phyloP scores from a whole-genome alignment of 257 asterid genomes.

The Solanum clarkiae region DNA sequence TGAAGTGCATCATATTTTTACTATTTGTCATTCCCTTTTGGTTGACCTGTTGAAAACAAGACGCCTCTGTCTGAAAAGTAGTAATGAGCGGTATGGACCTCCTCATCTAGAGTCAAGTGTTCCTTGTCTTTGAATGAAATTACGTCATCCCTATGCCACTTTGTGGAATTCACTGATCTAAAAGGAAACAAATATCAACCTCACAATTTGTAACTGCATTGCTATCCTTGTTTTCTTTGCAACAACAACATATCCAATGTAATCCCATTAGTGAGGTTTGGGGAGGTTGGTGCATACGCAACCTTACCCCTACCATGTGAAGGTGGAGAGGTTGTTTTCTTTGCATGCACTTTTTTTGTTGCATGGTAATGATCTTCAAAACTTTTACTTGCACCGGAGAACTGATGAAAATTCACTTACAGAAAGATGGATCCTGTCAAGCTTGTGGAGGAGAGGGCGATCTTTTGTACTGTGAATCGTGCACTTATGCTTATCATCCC shows the following conservation, averaged over 20 bases:
- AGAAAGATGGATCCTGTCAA: slow-evolving; percentile 80
- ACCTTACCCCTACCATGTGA: not conserved
- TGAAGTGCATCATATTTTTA: not conserved
- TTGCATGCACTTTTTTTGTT: not conserved
- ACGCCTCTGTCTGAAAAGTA: not conserved
- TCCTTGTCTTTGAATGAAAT: not conserved
- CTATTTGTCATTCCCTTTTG: not conserved
- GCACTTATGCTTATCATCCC: slow-evolving; percentile 70
- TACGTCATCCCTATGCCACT: not conserved
- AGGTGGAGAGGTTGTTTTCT: not conserved
- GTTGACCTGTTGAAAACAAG: not conserved
- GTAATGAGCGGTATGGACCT: not conserved
- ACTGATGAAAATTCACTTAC: not conserved
- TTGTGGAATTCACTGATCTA: not conserved
- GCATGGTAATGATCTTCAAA: not conserved
- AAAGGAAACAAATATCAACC: not conserved
- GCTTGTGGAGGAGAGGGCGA: slow-evolving; percentile 57
- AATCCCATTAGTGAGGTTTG: not conserved
- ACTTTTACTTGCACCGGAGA: not conserved
- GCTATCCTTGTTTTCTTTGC: not conserved
- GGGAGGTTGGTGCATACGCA: not conserved
- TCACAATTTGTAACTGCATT: not conserved
- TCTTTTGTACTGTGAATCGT: slow-evolving; percentile 75
- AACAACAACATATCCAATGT: not conserved
- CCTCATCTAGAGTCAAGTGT: not conserved